Conservation (phyloP, 176 grass and related monocot genomes). For the Miscanthus lutarioriparius region DNA sequence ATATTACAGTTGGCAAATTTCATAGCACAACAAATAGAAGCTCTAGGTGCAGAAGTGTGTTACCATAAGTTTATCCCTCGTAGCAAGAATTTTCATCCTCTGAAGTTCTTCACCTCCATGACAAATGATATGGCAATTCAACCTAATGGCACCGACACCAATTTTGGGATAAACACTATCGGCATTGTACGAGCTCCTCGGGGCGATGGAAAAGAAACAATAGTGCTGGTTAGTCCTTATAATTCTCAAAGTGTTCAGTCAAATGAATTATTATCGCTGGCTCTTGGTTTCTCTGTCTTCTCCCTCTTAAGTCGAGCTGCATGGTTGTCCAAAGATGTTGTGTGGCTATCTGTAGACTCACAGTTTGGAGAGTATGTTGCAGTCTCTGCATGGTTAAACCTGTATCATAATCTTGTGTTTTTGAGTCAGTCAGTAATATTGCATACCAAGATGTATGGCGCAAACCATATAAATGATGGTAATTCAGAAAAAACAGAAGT, state of each 20-base stretch:
- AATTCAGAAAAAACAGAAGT: slow-evolving; percentile 26
- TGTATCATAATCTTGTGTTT: slow-evolving; percentile 81
- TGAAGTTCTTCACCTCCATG: slow-evolving; percentile 78
- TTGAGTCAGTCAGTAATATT: slow-evolving; percentile 29
- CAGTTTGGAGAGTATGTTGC: slow-evolving; percentile 80
- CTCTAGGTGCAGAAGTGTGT: slow-evolving; percentile 80
- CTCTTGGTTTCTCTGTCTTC: slow-evolving; percentile 88
- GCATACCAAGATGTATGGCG: slow-evolving; percentile 28
- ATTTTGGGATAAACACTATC: slow-evolving; percentile 61
- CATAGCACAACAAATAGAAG: slow-evolving; percentile 57
- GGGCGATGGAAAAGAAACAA: slow-evolving; percentile 95
- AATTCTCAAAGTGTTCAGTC: slow-evolving; percentile 56
- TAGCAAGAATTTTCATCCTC: slow-evolving; percentile 55
- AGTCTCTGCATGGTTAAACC: slow-evolving; percentile 85
- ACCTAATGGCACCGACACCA: slow-evolving; percentile 40
- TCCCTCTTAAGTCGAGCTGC: slow-evolving; percentile 67
- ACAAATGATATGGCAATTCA: slow-evolving; percentile 36
- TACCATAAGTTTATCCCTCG: slow-evolving; percentile 68
- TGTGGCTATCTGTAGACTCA: slow-evolving; percentile 85
- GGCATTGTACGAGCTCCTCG: slow-evolving; percentile 85
- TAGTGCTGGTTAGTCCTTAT: slow-evolving; percentile 89
- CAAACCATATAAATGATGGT: slow-evolving; percentile 32
- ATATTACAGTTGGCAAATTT: slow-evolving; percentile 63
- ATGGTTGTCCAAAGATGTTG: slow-evolving; percentile 89
- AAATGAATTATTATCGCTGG: slow-evolving; percentile 71